Percentiles rank a stretch among this genome's conserved stretches.
phyloP scores from a whole-genome alignment of 2,329 filamentous ascomycete genomes.

The Lasiodiplodia sp. region DNA sequence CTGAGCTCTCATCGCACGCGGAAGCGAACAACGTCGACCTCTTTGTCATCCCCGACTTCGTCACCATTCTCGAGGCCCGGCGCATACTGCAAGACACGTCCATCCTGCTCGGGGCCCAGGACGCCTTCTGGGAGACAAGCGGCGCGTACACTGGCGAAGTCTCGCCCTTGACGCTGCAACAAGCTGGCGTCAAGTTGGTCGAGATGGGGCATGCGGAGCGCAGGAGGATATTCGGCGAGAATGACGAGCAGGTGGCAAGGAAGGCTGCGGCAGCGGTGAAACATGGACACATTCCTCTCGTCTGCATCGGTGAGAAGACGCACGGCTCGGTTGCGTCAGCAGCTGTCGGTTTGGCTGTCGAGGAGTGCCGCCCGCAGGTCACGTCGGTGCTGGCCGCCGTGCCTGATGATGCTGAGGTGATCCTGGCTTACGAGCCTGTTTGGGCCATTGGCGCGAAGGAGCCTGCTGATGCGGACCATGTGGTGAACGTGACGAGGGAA shows the following conservation, averaged over 20 bases:
- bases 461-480: conserved; percentile 76
- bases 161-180: conserved; percentile 70
- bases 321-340: conserved; percentile 53
- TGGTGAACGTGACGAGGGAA: conserved; percentile 72
- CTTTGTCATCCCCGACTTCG: conserved; percentile 80
- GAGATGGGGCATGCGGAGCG: conserved; percentile 85
- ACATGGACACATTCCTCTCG: conserved; percentile 76
- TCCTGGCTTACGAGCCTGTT: conserved; percentile 86
- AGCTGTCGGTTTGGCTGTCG: conserved; percentile 65
- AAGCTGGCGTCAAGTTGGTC: conserved; percentile 74
- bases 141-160: conserved; percentile 83
- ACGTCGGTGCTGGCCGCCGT: conserved; percentile 67
- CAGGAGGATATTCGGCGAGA: conserved; percentile 74
- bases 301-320: conserved; percentile 79
- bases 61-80: conserved; percentile 67
- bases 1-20: conserved; percentile 59
- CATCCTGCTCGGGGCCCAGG: conserved; percentile 76
- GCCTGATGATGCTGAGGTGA: conserved; percentile 69
- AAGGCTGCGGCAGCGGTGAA: conserved; percentile 74
- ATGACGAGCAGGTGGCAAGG: conserved; percentile 69
- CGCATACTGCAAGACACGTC: conserved; percentile 58
- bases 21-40: conserved; percentile 67
- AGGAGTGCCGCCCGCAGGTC: conserved; percentile 72
- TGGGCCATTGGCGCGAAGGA: conserved; percentile 83
- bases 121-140: conserved; percentile 72